A percentile compares a stretch with the other conserved stretches of the same genome.
Conservation (phyloP, 805 yeast genomes). For the Lachancea waltii region DNA sequence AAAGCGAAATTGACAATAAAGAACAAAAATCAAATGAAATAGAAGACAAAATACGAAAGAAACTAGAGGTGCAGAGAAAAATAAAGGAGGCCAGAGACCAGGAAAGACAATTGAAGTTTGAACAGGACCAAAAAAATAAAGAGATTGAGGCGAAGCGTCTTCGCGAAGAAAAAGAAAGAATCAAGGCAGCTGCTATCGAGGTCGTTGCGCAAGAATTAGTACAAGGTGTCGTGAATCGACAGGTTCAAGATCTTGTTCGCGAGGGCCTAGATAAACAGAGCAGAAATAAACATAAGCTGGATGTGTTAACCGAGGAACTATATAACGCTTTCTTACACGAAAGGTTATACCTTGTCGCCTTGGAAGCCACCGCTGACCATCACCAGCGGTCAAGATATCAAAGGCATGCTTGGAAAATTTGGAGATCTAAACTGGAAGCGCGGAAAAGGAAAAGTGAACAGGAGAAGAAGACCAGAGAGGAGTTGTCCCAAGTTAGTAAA, state of each 20-base stretch:
- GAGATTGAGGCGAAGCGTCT: slow-evolving; percentile 14
- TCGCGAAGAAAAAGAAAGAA: slow-evolving; percentile 13
- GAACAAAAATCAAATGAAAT: slow-evolving; percentile 7
- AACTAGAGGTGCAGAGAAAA: slow-evolving; percentile 6
- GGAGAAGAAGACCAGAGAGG: slow-evolving; percentile 39
- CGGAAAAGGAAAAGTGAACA: slow-evolving; percentile 21
- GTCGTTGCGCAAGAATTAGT: slow-evolving; percentile 6
- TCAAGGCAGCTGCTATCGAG: slow-evolving; percentile 5
- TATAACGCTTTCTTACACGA: slow-evolving; percentile 59
- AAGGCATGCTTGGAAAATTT: slow-evolving; percentile 25
- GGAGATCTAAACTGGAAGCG: slow-evolving; percentile 29
- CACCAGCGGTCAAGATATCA: slow-evolving; percentile 33
- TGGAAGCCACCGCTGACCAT: slow-evolving; percentile 42
- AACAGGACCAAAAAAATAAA: slow-evolving; percentile 11
- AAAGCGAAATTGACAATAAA: slow-evolving; percentile 8
- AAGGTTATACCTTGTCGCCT: slow-evolving; percentile 38
- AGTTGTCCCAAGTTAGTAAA: slow-evolving; percentile 32
- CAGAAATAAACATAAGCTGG: slow-evolving; percentile 28
- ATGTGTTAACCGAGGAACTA: slow-evolving; percentile 43
- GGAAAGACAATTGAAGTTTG: slow-evolving; percentile 11
- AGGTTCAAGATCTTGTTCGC: not conserved
- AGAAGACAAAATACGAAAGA: slow-evolving; percentile 4
- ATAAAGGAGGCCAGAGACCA: slow-evolving; percentile 11
- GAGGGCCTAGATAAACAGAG: slow-evolving; percentile 11
- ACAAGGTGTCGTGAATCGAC: slow-evolving; percentile 10